These are phyloP conservation scores for Macrocybe sp. DNA, from an alignment of 1,284 basidiomycete genomes.

Conservation along the genomic window DNA sequence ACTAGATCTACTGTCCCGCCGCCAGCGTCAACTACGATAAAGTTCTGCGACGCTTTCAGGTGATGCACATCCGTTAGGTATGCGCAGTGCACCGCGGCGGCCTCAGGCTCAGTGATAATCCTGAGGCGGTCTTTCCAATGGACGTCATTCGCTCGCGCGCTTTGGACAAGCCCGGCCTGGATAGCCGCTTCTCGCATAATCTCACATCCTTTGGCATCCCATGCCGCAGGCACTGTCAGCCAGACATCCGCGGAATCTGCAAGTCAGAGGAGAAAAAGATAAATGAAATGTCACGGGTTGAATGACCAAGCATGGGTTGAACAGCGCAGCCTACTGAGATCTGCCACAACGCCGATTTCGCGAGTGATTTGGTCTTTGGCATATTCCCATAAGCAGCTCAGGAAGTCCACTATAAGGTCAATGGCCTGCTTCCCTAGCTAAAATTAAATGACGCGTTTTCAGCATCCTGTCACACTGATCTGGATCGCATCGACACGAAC, in stretches of 20 bases:
- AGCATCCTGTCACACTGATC: slow-evolving; percentile 8
- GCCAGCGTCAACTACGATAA: slow-evolving; percentile 74
- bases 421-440: slow-evolving; percentile 70
- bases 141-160: slow-evolving; percentile 61
- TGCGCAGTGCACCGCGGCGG: slow-evolving; percentile 80
- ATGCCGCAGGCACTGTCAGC: slow-evolving; percentile 80
- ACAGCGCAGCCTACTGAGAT: slow-evolving; percentile 53
- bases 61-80: slow-evolving; percentile 72
- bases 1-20: slow-evolving; percentile 62
- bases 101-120: slow-evolving; percentile 84
- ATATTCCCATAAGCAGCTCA: slow-evolving; percentile 77
- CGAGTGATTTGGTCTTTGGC: slow-evolving; percentile 79
- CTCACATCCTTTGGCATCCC: slow-evolving; percentile 77
- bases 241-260: slow-evolving; percentile 74
- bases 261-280: slow-evolving; percentile 7
- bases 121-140: slow-evolving; percentile 73
- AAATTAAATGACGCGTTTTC: slow-evolving; percentile 4
- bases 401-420: slow-evolving; percentile 75
- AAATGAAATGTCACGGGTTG: slow-evolving; percentile 14
- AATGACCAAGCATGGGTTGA: neutral
- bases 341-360: slow-evolving; percentile 76
- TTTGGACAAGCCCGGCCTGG: slow-evolving; percentile 69
- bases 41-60: slow-evolving; percentile 71
- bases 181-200: slow-evolving; percentile 81
- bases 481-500: slow-evolving; percentile 33